Conservation (phyloP, 495 filamentous ascomycete genomes). For the Hypoxylon fragiforme region DNA sequence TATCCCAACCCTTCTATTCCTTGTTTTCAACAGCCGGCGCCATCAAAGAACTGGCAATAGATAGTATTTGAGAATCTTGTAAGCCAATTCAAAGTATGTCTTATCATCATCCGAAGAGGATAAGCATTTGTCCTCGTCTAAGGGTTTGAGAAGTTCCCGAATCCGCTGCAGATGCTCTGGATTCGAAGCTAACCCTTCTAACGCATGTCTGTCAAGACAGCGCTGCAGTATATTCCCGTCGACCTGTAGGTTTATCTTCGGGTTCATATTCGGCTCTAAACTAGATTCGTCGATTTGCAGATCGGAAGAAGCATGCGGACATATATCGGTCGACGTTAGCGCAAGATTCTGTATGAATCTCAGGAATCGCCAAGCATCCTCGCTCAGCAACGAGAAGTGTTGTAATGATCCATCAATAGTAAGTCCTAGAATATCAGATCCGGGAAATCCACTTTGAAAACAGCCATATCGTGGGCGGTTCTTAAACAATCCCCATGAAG, state of each 20-base stretch:
- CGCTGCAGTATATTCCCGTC: conserved; percentile 68
- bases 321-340: conserved; percentile 22
- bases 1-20: too few species aligned
- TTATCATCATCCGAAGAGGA: conserved; percentile 1
- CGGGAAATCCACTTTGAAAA: conserved; percentile 32
- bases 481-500: conserved; percentile 42
- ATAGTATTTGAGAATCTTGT: conserved; percentile 51
- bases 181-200: conserved; percentile 48
- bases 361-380: conserved; percentile 62
- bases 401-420: conserved; percentile 67
- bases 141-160: conserved; percentile 37
- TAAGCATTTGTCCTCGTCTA: conserved; percentile 38
- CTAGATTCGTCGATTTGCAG: conserved; percentile 23
- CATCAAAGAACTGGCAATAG: conserved; percentile 46
- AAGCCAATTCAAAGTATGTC: conserved; percentile 44
- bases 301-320: conserved; percentile 25
- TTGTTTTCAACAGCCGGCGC: too few species aligned
- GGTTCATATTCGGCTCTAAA: conserved; percentile 34
- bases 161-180: conserved; percentile 35
- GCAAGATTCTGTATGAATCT: conserved; percentile 65
- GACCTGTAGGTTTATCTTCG: conserved; percentile 58
- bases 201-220: conserved; percentile 51
- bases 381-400: conserved; percentile 59
- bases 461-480: conserved; percentile 35
- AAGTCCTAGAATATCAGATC: conserved; percentile 60